Conservation (phyloP, 257 asterid species). For the Solanum infundibuliforme region DNA sequence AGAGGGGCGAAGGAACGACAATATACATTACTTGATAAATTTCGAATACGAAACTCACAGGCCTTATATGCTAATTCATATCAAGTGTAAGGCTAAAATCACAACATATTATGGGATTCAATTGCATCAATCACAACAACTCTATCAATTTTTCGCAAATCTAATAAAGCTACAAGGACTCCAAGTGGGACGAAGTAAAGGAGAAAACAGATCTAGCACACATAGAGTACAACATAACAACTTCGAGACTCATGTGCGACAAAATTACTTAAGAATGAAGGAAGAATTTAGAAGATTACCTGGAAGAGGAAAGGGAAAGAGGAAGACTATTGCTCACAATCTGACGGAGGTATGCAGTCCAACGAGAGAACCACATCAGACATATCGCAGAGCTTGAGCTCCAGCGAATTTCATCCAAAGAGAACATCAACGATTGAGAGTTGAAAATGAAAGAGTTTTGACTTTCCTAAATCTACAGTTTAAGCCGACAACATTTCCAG, state of each 20-base stretch:
- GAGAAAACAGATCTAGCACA: background rate
- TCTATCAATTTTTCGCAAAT: background rate
- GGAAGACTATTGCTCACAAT: too few relatives aligned
- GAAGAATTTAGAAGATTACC: background rate
- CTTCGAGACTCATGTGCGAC: background rate
- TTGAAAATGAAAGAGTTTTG: background rate
- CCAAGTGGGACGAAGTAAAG: background rate
- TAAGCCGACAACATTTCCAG: background rate
- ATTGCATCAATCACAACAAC: background rate
- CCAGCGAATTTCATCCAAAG: background rate
- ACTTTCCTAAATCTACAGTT: background rate
- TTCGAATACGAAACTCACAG: background rate
- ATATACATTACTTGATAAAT: background rate
- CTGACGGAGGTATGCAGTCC: too few relatives aligned
- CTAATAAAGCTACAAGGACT: background rate
- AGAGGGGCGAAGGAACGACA: background rate
- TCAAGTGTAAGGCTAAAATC: background rate
- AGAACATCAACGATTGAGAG: background rate
- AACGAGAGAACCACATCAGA: background rate
- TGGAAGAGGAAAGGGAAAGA: background rate
- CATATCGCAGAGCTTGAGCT: too few relatives aligned
- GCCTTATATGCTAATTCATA: background rate
- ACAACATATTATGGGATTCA: background rate
- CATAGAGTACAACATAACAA: background rate
- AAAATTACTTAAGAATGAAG: background rate